Base-by-base conservation (phyloP, 768 basidiomycete species). In the Boletus barrowsii region DNA sequence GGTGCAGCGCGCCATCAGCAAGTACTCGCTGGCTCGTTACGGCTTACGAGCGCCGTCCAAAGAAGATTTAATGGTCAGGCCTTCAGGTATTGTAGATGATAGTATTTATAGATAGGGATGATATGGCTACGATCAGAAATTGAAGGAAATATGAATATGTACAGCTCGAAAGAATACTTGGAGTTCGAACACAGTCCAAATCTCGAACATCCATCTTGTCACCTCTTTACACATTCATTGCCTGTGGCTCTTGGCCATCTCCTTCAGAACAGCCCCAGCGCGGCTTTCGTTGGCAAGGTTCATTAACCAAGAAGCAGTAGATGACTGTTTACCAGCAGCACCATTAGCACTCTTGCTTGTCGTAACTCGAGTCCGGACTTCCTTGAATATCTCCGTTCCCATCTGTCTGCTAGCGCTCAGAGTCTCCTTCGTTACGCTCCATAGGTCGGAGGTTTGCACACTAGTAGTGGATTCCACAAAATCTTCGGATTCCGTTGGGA, bases 231-330 rank as follows among this genome's bases (percentile, higher is more conserved):
- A 35, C 11, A n/a, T 1, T 47, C 29, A 47, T 10, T n/a, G 43
- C 36, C n/a, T 20, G 15, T 56, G 13, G 20, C 33, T 33, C 37
- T 45, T 46, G 26, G 57, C 56, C 26, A 59, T 58, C 54, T 64
- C 60, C 55, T 50, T 58, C 51, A 68, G n/a, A 24, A 69, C 59
- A 17, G 57, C 58, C 32, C 61, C 64, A 24, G 53, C 57, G 10
- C 49, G 60, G 39, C 62, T 68, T 54, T 66, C 68, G 17, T 70
- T 57, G 42, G 58, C 56, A 36, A 68, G 51, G 37, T 51, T 54
- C 44, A 42, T 62, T 18, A 70, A 29, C 68, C 64, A 63, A 59
- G 68, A 51, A 43, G 51, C 29, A 57, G 54, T 33, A 64, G 47
- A 42, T 49, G 46, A 53, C 59, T 62, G 60, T 60, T 53, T 40